Percentiles rank a stretch among this genome's conserved stretches.
Evolutionary conservation across 805 yeast species (phyloP).

Genomic region (Saccharomycopsis babjevae): DNA sequence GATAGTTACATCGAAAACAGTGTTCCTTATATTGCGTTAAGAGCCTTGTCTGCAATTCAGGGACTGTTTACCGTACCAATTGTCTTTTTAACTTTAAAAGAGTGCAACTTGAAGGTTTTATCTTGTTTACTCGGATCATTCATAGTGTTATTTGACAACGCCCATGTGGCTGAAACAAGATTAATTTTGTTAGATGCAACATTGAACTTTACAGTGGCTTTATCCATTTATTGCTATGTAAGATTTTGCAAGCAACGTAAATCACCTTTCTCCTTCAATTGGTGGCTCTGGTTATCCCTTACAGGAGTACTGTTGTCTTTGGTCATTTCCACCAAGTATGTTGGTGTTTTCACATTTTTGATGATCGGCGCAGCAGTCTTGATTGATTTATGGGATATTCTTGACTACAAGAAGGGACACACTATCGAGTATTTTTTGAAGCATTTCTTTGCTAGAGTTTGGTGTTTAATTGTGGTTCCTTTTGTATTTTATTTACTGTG

Average conservation of each 20-base stretch:
- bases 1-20: constrained; percentile 66
- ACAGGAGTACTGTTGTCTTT: constrained; percentile 85
- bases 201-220: constrained; percentile 71
- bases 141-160: constrained; percentile 77
- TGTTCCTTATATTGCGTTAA: constrained; percentile 79
- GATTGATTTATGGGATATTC: constrained; percentile 78
- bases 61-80: constrained; percentile 78
- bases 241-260: constrained; percentile 64
- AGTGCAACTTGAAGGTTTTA: constrained; percentile 66
- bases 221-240: constrained; percentile 67
- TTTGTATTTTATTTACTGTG: constrained; percentile 73
- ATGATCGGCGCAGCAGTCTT: constrained; percentile 82
- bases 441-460: constrained; percentile 69
- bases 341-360: constrained; percentile 85
- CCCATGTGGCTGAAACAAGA: constrained; percentile 84
- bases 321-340: constrained; percentile 92
- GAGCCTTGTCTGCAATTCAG: constrained; percentile 68
- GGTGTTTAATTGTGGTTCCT: constrained; percentile 68
- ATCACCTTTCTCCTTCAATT: constrained; percentile 51
- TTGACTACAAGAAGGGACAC: constrained; percentile 57
- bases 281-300: constrained; percentile 82
- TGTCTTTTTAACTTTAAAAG: constrained; percentile 76
- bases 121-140: constrained; percentile 71
- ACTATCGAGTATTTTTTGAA: constrained; percentile 43
- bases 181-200: constrained; percentile 89